A percentile compares a stretch with the other conserved stretches of the same genome.
Evolutionary conservation across 139 green algal species (phyloP).

Genomic region (Coelastrella sp.): DNA sequence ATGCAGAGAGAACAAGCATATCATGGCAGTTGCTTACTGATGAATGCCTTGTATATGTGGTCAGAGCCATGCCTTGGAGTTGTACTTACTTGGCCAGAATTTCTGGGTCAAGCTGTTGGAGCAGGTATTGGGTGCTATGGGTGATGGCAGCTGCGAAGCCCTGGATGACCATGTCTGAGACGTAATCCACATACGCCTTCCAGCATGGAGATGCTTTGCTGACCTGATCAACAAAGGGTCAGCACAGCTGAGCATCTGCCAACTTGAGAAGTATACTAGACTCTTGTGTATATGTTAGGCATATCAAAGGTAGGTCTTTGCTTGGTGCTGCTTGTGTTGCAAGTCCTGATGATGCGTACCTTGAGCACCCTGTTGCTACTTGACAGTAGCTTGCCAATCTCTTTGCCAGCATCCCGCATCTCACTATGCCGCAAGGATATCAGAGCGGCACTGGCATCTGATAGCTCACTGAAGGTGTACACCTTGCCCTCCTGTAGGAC

Average conservation of each 20-base stretch:
- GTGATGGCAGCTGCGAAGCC: slow-evolving; percentile 82
- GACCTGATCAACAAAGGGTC: slow-evolving; percentile 52
- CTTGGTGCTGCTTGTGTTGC: no score
- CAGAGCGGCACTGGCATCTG: slow-evolving; percentile 63
- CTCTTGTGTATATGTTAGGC: no score
- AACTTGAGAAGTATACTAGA: no score
- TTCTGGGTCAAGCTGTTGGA: slow-evolving; percentile 79
- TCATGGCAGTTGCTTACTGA: no score
- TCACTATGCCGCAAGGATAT: slow-evolving; percentile 69
- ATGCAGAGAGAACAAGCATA: no score
- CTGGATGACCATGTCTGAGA: slow-evolving; percentile 85
- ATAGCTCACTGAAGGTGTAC: slow-evolving; percentile 86
- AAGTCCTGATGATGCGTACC: slow-evolving; percentile 5
- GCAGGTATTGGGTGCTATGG: slow-evolving; percentile 65
- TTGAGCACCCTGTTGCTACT: slow-evolving; percentile 77
- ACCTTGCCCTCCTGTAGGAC: slow-evolving; percentile 45
- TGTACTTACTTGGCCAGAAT: slow-evolving; percentile 52
- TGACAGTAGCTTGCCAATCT: slow-evolving; percentile 87
- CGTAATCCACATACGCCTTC: slow-evolving; percentile 87
- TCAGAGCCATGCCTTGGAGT: no score
- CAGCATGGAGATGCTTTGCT: slow-evolving; percentile 78
- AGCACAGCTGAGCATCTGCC: no score
- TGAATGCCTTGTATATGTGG: no score
- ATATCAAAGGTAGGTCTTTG: no score
- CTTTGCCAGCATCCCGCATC: slow-evolving; percentile 81